Percentiles rank a stretch among this genome's conserved stretches.
Conservation (phyloP, 495 filamentous ascomycete genomes). For the Lasiosphaeria ovina region DNA sequence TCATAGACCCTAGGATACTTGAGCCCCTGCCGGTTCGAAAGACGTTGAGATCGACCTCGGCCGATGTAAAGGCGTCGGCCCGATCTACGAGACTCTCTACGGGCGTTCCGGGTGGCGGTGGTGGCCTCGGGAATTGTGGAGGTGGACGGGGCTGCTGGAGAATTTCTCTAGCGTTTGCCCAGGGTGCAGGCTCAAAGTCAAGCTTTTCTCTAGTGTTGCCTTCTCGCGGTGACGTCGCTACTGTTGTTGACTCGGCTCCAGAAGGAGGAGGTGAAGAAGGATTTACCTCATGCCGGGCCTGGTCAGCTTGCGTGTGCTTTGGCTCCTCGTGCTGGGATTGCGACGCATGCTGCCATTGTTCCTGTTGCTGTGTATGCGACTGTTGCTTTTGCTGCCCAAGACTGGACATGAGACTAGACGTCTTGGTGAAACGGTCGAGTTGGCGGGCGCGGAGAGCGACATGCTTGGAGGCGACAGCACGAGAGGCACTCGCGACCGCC, state of each 20-base stretch:
- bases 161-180: slow-evolving; percentile 12
- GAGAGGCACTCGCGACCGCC: slow-evolving; percentile 74
- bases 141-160: background rate
- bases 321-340: background rate
- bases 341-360: slow-evolving; percentile 1
- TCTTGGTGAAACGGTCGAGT: slow-evolving; percentile 71
- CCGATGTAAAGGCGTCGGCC: background rate
- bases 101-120: background rate
- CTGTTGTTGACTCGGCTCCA: background rate
- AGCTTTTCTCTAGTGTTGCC: no score
- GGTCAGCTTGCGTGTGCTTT: background rate
- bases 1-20: slow-evolving; percentile 30
- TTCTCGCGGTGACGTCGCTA: background rate
- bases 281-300: background rate
- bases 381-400: slow-evolving; percentile 27
- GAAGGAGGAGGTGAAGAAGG: no score
- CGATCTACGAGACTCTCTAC: background rate
- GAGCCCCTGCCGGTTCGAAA: slow-evolving; percentile 39
- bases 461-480: slow-evolving; percentile 76
- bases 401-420: slow-evolving; percentile 70
- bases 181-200: slow-evolving; percentile 22
- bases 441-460: slow-evolving; percentile 72
- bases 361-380: background rate
- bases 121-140: background rate
- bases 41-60: slow-evolving; percentile 33